Conservation (phyloP, 371 early-diverging fungal genomes). For the Circinella umbellata region DNA sequence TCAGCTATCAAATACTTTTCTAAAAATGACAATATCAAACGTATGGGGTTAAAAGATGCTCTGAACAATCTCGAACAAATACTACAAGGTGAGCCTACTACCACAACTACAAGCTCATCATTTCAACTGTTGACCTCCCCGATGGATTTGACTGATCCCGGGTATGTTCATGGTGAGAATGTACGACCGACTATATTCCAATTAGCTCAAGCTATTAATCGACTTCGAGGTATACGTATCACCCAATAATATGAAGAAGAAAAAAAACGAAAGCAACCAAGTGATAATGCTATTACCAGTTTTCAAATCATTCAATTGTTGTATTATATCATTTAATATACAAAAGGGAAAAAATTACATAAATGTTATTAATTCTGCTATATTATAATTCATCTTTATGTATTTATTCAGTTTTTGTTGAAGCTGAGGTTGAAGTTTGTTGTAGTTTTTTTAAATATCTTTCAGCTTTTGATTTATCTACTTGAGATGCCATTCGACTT, state of each 20-base stretch:
- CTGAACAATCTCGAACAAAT: not conserved
- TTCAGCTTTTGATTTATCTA: conserved; percentile 25
- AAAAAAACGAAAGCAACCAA: no score
- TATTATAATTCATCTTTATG: not conserved
- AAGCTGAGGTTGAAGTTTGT: conserved; percentile 2
- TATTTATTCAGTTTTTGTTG: conserved; percentile 6
- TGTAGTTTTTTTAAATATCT: conserved; percentile 29
- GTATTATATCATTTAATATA: no score
- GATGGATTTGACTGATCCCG: not conserved
- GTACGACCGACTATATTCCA: conserved; percentile 10
- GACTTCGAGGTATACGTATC: conserved; percentile 3
- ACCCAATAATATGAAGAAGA: no score
- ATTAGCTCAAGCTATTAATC: conserved; percentile 16
- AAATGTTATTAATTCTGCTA: no score
- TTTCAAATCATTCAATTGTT: no score
- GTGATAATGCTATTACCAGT: no score
- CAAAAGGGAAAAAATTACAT: no score
- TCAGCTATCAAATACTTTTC: not conserved
- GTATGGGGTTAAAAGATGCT: not conserved
- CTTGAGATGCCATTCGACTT: conserved; percentile 21
- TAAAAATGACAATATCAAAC: not conserved
- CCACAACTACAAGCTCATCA: not conserved
- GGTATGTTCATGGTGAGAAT: conserved; percentile 5
- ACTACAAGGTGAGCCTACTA: not conserved
- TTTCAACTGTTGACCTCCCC: not conserved